These are phyloP conservation scores for Adansonia rubrostipa DNA, from an alignment of 441 rosid species.

Conservation along the genomic window DNA sequence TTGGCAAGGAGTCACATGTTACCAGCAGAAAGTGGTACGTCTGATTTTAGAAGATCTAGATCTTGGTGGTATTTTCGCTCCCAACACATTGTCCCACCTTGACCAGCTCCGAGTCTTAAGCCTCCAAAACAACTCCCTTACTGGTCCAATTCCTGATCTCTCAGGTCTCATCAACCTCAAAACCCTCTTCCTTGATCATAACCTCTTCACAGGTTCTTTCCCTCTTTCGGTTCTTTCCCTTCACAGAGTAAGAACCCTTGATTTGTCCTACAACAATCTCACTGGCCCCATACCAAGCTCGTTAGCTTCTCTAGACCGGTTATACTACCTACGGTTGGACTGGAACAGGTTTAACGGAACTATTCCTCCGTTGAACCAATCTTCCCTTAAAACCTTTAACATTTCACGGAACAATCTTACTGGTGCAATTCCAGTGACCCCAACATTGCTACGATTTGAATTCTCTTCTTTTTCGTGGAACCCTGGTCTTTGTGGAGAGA, in stretches of 20 bases:
- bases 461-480: slow-evolving; percentile 63
- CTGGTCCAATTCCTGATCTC: slow-evolving; percentile 77
- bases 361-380: slow-evolving; percentile 77
- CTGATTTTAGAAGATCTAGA: slow-evolving; percentile 55
- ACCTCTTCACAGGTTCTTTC: slow-evolving; percentile 68
- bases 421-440: slow-evolving; percentile 76
- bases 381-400: slow-evolving; percentile 65
- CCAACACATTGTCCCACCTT: slow-evolving; percentile 65
- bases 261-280: slow-evolving; percentile 64
- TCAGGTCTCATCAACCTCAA: slow-evolving; percentile 70
- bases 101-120: slow-evolving; percentile 87
- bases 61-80: slow-evolving; percentile 68
- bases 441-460: slow-evolving; percentile 59
- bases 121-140: slow-evolving; percentile 77
- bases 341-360: slow-evolving; percentile 63
- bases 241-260: slow-evolving; percentile 68
- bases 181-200: slow-evolving; percentile 68
- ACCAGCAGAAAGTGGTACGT: slow-evolving; percentile 60
- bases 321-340: slow-evolving; percentile 68
- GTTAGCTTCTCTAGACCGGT: slow-evolving; percentile 48
- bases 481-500: slow-evolving; percentile 90
- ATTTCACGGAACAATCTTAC: slow-evolving; percentile 74
- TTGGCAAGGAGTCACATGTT: slow-evolving; percentile 82
- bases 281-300: slow-evolving; percentile 61
- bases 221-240: slow-evolving; percentile 62